A percentile compares a stretch with the other conserved stretches of the same genome.
These are phyloP conservation scores for Cordia subcordata DNA, from an alignment of 257 asterid species.

Conservation along the genomic window DNA sequence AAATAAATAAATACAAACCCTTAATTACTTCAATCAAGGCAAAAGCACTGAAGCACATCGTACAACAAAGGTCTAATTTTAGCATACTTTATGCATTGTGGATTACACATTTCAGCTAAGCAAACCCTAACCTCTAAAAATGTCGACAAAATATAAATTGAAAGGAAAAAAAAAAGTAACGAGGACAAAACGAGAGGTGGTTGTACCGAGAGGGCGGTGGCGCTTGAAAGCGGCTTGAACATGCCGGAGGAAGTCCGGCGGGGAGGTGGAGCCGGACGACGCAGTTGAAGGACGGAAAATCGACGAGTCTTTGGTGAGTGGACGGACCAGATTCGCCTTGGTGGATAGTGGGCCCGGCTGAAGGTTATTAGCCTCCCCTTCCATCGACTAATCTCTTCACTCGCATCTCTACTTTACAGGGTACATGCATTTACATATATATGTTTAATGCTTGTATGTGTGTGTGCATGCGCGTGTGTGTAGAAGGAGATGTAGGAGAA, in stretches of 20 bases:
- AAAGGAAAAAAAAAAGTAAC: not conserved
- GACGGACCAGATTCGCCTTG: slow-evolving; percentile 41
- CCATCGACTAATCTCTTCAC: slow-evolving; percentile 50
- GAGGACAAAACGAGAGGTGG: not conserved
- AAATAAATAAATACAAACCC: too few relatives aligned
- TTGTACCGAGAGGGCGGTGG: slow-evolving; percentile 65
- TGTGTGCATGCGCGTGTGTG: not conserved
- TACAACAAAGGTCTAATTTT: too few relatives aligned
- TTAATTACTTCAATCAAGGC: not conserved
- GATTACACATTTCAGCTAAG: not conserved
- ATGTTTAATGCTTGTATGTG: not conserved
- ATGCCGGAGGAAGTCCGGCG: slow-evolving; percentile 65
- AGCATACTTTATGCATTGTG: not conserved
- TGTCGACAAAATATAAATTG: not conserved
- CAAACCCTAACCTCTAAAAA: not conserved
- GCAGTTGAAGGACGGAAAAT: slow-evolving; percentile 46
- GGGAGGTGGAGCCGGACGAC: slow-evolving; percentile 57
- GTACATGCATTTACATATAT: not conserved
- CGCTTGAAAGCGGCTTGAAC: slow-evolving; percentile 82
- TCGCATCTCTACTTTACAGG: slow-evolving; percentile 15
- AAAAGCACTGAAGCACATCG: too few relatives aligned
- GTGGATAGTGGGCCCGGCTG: slow-evolving; percentile 46
- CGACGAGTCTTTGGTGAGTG: slow-evolving; percentile 53
- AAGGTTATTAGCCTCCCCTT: slow-evolving; percentile 81
- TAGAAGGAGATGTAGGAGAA: not conserved